phyloP scores from a whole-genome alignment of 768 basidiomycete genomes.

The Megacollybia marginata region DNA sequence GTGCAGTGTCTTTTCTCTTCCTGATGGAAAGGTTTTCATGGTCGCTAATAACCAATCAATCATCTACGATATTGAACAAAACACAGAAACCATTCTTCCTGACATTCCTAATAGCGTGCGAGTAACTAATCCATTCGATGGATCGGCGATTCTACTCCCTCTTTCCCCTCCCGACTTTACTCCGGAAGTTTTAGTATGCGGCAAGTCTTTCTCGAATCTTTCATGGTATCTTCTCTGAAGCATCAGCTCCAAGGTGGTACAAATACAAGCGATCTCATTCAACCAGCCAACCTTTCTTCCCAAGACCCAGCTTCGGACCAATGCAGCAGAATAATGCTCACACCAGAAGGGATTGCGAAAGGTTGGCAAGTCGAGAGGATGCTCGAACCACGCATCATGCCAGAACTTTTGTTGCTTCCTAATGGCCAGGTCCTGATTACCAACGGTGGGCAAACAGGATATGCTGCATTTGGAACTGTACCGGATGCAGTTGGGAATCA shows the following conservation, averaged over 20 bases:
- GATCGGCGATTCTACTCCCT: slow-evolving; percentile 37
- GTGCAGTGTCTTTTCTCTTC: slow-evolving; percentile 32
- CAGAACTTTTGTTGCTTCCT: slow-evolving; percentile 39
- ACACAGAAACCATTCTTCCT: slow-evolving; percentile 25
- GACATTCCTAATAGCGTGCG: slow-evolving; percentile 34
- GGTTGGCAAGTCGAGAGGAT: slow-evolving; percentile 41
- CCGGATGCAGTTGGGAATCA: slow-evolving; percentile 22
- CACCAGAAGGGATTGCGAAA: slow-evolving; percentile 37
- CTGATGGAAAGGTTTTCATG: slow-evolving; percentile 42
- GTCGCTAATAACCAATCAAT: slow-evolving; percentile 27
- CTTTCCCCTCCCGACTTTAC: slow-evolving; percentile 22
- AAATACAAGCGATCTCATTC: slow-evolving; percentile 18
- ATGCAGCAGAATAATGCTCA: slow-evolving; percentile 39
- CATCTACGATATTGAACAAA: slow-evolving; percentile 25
- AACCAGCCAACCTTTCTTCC: slow-evolving; percentile 37
- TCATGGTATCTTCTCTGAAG: background rate
- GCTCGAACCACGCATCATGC: slow-evolving; percentile 49
- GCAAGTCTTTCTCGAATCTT: background rate
- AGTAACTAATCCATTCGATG: slow-evolving; percentile 47
- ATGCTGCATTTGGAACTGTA: slow-evolving; percentile 16
- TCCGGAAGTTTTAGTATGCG: slow-evolving; percentile 27
- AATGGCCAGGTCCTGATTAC: slow-evolving; percentile 42
- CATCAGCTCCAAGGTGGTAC: slow-evolving; percentile 12
- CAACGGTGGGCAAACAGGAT: slow-evolving; percentile 39
- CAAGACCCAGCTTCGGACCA: slow-evolving; percentile 39